Evolutionary conservation across 257 asterid genomes (phyloP), one percentile per base, ranked within the genome.

Genomic region (Scutellaria minor): DNA sequence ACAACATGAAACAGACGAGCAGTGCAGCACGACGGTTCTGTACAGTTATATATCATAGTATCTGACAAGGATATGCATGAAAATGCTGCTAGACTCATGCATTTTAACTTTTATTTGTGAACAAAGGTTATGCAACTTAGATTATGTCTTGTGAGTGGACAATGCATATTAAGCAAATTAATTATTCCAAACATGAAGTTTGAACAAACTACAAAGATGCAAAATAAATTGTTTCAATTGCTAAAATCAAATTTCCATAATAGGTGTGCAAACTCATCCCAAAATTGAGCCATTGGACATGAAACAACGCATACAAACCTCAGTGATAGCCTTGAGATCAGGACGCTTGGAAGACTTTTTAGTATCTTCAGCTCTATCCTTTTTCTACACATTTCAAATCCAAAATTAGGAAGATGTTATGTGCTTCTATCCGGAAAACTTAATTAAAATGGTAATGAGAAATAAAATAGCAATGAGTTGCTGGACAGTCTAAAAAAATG

Each of bases 271-370:
- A 44, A 44, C 10, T 44, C 47, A 51, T 41, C 6, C 31, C 14
- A 27, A 54, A 68, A 35, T 15, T 35, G 7, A 39, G n/a, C 31
- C 35, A 15, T 44, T 11, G n/a, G 50, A 61, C 61, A 44, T 52
- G 57, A 31, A 44, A 18, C 51, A 31, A 4, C 5, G 37, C 37
- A 31, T 31, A 31, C 37, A 31, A 81, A 71, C 98, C 96, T 84
- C 82, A 2, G 96, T 39, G 47, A 84, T 75, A n/a, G 96, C 96
- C 86, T 93, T 93, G 68, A 93, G 82, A 72, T 93, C 97, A 9
- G 98, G 97, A 61, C 98, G 81, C 84, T 81, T 83, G 14, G 87
- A 66, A 62, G 85, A 37, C 60, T 77, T 80, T 70, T 85, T 90
- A 3, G 66, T 12, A n/a, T 72, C 85, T 44, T 78, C 86, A 6